Evolutionary conservation across 495 filamentous ascomycete genomes (phyloP).

Genomic region (Aspergillus avenaceus): DNA sequence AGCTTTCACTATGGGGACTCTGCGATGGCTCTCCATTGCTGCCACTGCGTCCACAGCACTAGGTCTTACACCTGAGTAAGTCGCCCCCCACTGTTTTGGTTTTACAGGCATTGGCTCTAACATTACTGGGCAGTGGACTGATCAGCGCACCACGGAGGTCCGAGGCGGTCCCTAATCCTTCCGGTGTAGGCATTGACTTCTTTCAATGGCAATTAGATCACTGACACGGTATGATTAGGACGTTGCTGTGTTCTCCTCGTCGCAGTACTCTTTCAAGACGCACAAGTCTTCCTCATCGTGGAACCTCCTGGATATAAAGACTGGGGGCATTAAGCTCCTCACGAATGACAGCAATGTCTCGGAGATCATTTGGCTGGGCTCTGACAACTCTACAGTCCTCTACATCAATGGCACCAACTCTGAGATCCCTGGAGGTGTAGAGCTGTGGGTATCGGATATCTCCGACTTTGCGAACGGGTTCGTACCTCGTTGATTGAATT

Average conservation of each 20-base stretch:
- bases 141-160: slow-evolving; percentile 32
- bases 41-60: slow-evolving; percentile 14
- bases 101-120: background rate
- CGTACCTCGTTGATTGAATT: background rate
- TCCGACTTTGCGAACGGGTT: slow-evolving; percentile 24
- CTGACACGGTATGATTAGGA: slow-evolving; percentile 12
- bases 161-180: slow-evolving; percentile 35
- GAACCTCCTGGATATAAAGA: slow-evolving; percentile 36
- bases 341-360: slow-evolving; percentile 40
- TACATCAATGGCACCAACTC: slow-evolving; percentile 47
- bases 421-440: slow-evolving; percentile 35
- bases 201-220: background rate
- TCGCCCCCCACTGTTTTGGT: background rate
- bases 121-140: slow-evolving; percentile 16
- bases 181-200: slow-evolving; percentile 23
- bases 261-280: slow-evolving; percentile 44
- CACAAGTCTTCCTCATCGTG: slow-evolving; percentile 28
- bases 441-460: slow-evolving; percentile 38
- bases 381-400: slow-evolving; percentile 36
- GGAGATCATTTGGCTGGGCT: slow-evolving; percentile 41
- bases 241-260: slow-evolving; percentile 30
- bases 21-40: slow-evolving; percentile 14
- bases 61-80: slow-evolving; percentile 20
- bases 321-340: slow-evolving; percentile 31
- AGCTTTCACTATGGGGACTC: slow-evolving; percentile 8